Evolutionary conservation across 176 grass and related monocot genomes (phyloP).

Genomic region (Panicum miliaceum): DNA sequence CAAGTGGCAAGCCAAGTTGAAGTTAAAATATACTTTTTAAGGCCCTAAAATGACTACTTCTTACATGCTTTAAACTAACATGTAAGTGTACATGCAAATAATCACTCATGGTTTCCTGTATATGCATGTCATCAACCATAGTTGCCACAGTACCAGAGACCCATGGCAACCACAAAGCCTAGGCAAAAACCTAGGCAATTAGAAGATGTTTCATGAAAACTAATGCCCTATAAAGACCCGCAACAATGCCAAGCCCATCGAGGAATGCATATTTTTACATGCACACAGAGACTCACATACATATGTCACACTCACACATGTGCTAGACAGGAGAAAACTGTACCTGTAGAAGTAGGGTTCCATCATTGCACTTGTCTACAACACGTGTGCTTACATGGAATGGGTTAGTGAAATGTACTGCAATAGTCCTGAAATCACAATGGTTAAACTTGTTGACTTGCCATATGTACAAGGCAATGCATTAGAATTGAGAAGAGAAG

Average conservation of each 20-base stretch:
- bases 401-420: constrained; percentile 92
- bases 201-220: neutral
- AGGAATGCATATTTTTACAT: neutral
- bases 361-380: constrained; percentile 81
- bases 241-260: neutral
- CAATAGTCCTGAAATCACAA: constrained; percentile 84
- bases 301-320: neutral
- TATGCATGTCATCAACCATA: neutral
- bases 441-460: constrained; percentile 16
- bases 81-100: neutral
- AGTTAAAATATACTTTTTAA: neutral
- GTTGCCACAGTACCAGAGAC: neutral
- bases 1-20: neutral
- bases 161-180: neutral
- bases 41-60: neutral
- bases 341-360: constrained; percentile 96
- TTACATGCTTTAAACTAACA: neutral
- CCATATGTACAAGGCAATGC: constrained; percentile 14
- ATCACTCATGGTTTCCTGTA: neutral
- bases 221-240: neutral
- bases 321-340: constrained; percentile 20
- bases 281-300: neutral
- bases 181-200: neutral
- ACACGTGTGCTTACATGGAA: constrained; percentile 85
- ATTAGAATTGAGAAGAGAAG: constrained; percentile 22